Conservation (phyloP, 1,284 basidiomycete species). For the Tilletia horrida region DNA sequence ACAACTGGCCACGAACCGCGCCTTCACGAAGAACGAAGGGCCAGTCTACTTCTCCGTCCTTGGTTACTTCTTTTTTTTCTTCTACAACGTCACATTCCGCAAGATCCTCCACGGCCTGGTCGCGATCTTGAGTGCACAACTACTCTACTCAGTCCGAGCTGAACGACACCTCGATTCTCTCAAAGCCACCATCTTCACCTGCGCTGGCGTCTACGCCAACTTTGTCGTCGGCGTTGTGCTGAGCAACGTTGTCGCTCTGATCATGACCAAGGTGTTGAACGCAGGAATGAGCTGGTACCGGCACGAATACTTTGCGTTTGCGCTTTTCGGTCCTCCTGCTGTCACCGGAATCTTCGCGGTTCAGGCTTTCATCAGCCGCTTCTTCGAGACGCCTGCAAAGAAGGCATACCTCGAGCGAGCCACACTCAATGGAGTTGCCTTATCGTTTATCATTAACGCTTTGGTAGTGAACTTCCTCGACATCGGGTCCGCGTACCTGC, state of each 20-base stretch:
- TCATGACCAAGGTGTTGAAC: constrained; percentile 67
- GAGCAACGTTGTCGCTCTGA: constrained; percentile 70
- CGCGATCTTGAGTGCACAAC: constrained; percentile 28
- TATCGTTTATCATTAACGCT: background rate
- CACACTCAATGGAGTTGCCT: constrained; percentile 26
- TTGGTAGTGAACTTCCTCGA: constrained; percentile 63
- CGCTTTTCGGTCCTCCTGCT: constrained; percentile 73
- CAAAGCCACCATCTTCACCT: constrained; percentile 36
- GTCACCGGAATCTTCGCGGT: constrained; percentile 63
- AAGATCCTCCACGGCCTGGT: constrained; percentile 47
- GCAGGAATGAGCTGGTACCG: constrained; percentile 61
- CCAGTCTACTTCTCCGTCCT: constrained; percentile 64
- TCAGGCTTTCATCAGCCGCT: constrained; percentile 64
- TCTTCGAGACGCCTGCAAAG: constrained; percentile 56
- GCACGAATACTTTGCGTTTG: constrained; percentile 68
- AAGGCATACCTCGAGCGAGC: constrained; percentile 50
- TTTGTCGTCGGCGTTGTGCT: constrained; percentile 60
- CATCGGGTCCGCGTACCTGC: constrained; percentile 69
- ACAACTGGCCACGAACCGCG: constrained; percentile 35
- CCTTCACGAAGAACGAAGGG: constrained; percentile 59
- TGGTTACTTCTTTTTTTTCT: constrained; percentile 57
- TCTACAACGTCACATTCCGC: constrained; percentile 57
- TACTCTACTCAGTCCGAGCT: constrained; percentile 51
- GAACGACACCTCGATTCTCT: constrained; percentile 46
- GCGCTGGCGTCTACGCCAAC: constrained; percentile 34